phyloP scores from a whole-genome alignment of 116 monocot genomes.

The Zostera marina region DNA sequence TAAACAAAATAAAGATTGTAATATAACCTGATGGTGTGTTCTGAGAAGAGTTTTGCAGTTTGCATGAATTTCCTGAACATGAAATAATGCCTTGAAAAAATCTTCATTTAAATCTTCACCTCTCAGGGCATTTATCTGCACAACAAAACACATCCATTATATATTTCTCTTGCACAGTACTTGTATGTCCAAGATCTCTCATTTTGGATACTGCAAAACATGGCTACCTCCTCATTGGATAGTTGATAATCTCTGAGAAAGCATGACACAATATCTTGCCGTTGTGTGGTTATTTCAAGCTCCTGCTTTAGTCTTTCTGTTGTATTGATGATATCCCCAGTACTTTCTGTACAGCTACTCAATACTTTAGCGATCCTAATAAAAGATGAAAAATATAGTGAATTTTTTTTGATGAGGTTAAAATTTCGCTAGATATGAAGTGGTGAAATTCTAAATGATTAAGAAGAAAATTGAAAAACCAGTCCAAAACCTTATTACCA shows the following conservation, averaged over 20 bases:
- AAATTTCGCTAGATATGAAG: no score
- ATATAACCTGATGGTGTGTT: constrained; percentile 81
- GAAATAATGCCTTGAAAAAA: constrained; percentile 88
- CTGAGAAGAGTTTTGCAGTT: constrained; percentile 85
- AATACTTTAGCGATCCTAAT: constrained; percentile 65
- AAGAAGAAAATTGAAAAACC: no score
- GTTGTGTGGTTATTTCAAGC: constrained; percentile 63
- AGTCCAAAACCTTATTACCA: no score
- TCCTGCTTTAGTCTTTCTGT: constrained; percentile 89
- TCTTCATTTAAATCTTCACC: constrained; percentile 82
- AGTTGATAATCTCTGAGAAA: constrained; percentile 95
- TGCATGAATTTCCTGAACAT: constrained; percentile 96
- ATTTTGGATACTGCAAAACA: neutral
- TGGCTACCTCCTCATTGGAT: constrained; percentile 71
- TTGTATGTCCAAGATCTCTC: neutral
- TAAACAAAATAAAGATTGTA: neutral
- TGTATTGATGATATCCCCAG: constrained; percentile 80
- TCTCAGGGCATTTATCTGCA: constrained; percentile 77
- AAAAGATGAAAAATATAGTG: neutral
- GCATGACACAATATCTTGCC: constrained; percentile 88
- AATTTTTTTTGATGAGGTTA: no score
- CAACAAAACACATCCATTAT: neutral
- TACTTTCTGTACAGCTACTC: constrained; percentile 61
- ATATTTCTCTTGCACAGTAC: neutral
- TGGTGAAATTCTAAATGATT: no score